Base-by-base conservation (phyloP, 1,284 basidiomycete genomes). In the Athelia psychrophila region DNA sequence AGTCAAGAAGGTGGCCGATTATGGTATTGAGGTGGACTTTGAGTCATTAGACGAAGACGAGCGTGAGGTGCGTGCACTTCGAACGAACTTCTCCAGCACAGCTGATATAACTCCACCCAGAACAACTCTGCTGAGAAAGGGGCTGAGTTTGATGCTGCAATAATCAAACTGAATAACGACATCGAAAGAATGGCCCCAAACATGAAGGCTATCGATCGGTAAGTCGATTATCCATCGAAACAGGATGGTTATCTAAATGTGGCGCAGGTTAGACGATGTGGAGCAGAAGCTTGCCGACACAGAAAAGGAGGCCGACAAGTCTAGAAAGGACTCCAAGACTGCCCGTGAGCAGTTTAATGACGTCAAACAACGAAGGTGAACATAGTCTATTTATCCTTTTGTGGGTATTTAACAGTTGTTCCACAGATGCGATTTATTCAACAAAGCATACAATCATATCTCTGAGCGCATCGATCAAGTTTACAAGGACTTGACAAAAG, bases 401-500 rank as follows among this genome's bases (percentile, higher is more conserved):
- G 19, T 24, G n/a, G 19, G 12, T 27, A 6, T 46, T 50, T 35
- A 54, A 18, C 18, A 15, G 33, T 38, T 48, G 16, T 44, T 22
- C 36, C 52, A 36, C 38, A 83, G 86, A 63, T 86, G 82, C 55
- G 92, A 98, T 56, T 69, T 97, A 33, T 99, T 99, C 79, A 95
- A 96, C 75, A 91, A 90, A 60, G 96, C 97, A 0, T 99, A 95
- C 74, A 88, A 87, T 56, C 95, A 99, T 66, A 99, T 99, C 55
- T 92, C 94, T 6, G 90, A 93, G 55, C 80, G 85, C 47, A 99
- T 99, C 60, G 95, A 98, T 66, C 79, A 88, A 58, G 94, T 98
- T 2, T 99, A 99, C 77, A 99, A 99, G 72, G 95, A 98, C 57
- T 81, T 99, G 20, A 99, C 97, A 0, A 97, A 95, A 69, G 94